Conservation (phyloP, 1,284 basidiomycete genomes). For the Moesziomyces sp. region DNA sequence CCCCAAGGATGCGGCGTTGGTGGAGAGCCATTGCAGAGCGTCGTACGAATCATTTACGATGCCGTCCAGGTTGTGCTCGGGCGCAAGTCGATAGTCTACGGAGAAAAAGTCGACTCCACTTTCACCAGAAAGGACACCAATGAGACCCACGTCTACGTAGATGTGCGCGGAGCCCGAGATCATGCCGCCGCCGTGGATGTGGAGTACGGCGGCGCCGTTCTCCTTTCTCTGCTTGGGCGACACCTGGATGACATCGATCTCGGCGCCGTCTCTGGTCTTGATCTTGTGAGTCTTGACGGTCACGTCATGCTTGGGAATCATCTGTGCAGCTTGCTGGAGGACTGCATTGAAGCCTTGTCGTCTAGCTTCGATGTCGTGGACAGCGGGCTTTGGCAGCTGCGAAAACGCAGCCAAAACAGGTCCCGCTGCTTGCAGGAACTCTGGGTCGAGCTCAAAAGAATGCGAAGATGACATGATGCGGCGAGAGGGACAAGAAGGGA, state of each 20-base stretch:
- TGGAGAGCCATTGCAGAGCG: conserved; percentile 24
- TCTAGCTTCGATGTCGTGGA: conserved; percentile 16
- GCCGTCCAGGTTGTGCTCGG: conserved; percentile 19
- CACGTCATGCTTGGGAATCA: conserved; percentile 6
- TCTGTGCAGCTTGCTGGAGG: not conserved
- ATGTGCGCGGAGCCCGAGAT: conserved; percentile 13
- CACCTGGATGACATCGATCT: conserved; percentile 20
- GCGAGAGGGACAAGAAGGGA: no score
- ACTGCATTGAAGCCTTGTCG: conserved; percentile 3
- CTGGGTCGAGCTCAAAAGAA: conserved; percentile 13
- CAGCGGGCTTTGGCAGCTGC: conserved; percentile 2
- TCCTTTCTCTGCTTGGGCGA: conserved; percentile 16
- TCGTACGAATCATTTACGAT: conserved; percentile 35
- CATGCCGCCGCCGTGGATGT: conserved; percentile 36
- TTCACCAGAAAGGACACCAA: not conserved
- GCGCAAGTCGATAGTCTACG: conserved; percentile 31
- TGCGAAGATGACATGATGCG: conserved; percentile 1
- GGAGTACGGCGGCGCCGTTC: conserved; percentile 22
- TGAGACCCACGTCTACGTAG: conserved; percentile 7
- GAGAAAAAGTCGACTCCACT: conserved; percentile 17
- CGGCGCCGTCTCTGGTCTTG: conserved; percentile 23
- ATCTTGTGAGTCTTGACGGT: conserved; percentile 21
- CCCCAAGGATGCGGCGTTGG: conserved; percentile 18
- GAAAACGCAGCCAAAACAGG: conserved; percentile 14
- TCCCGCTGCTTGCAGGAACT: conserved; percentile 19